Evolutionary conservation across 371 early-diverging fungal genomes (phyloP), one percentile per base, ranked within the genome.

Genomic region (Mucor piriformis): DNA sequence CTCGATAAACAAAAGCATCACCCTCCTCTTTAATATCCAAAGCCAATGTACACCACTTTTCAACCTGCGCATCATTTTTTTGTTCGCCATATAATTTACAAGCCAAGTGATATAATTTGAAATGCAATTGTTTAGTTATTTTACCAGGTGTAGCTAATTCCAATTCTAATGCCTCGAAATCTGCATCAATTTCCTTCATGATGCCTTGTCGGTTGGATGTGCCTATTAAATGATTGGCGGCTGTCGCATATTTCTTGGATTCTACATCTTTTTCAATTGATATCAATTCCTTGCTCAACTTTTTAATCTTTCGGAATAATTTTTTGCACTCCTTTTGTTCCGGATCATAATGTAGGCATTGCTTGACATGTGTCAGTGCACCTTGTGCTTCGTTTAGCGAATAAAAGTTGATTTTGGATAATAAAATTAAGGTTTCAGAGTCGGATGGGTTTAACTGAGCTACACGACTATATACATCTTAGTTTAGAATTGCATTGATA

Each of bases 301-400:
- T 84, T 60, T 93, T 95, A 33, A 95, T 64, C 50, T 74, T 72
- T 15, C 83, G 69, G 69, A 91, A 93, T 3, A 88, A 59, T 5
- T 70, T 73, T 68, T 92, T 93, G 79, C 96, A 97, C 33, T 73
- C 50, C 69, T 89, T 89, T 69, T 95, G 84, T 53, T 96, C 96
- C 1, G 95, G 96, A 64, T 97, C 97, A 21, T 85, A 87, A 35
- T 88, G 83, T 6, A 95, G 71, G 64, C 96, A 96, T 58, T 91
- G 90, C 57, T 94, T 94, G 50, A 91, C 79, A 60, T 84, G 79
- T 0, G 81, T 64, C 29, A 93, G 46, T 11, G 94, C 90, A 21
- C 84, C 81, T 47, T 83, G 78, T 2, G 86, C 78, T 74, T 91
- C 89, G 50, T 92, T 79, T 32, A 91, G 59, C 32, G 77, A 83